phyloP scores from a whole-genome alignment of 2,329 filamentous ascomycete genomes.

The Claviceps humidiphila region DNA sequence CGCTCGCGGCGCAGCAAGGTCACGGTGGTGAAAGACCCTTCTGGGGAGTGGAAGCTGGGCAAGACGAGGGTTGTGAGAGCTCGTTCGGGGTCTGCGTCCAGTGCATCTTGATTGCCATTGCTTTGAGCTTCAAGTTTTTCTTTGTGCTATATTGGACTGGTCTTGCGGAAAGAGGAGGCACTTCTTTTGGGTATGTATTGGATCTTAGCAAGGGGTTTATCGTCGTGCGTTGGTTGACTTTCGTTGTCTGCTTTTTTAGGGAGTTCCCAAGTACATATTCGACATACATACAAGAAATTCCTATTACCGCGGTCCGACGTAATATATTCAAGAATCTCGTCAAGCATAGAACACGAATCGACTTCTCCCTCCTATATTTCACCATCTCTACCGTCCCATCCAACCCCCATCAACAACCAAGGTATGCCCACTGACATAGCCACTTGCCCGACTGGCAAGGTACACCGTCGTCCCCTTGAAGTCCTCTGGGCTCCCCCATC shows the following conservation, averaged over 20 bases:
- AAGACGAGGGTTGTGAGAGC: slow-evolving; percentile 14
- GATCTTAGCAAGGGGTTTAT: too few relatives aligned
- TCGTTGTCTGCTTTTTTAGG: too few relatives aligned
- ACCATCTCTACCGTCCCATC: slow-evolving; percentile 58
- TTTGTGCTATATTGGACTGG: too few relatives aligned
- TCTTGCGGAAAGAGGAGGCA: neutral
- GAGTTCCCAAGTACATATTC: too few relatives aligned
- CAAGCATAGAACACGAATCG: neutral
- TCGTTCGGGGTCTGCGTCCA: slow-evolving; percentile 7
- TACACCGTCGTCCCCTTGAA: slow-evolving; percentile 76
- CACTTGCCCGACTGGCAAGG: slow-evolving; percentile 61
- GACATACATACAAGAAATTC: too few relatives aligned
- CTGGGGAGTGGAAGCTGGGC: slow-evolving; percentile 10
- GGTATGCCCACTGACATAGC: slow-evolving; percentile 71
- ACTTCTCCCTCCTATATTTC: neutral
- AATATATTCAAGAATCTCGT: too few relatives aligned
- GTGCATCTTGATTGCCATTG: neutral
- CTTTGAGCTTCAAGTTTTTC: neutral
- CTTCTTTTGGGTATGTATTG: too few relatives aligned
- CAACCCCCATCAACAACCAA: slow-evolving; percentile 81
- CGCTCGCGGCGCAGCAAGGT: slow-evolving; percentile 14
- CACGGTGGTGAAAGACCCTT: slow-evolving; percentile 9
- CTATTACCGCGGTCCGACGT: too few relatives aligned
- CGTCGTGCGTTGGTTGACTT: too few relatives aligned
- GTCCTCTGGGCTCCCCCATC: slow-evolving; percentile 75